These are phyloP conservation scores for Manihot esculenta DNA, from an alignment of 441 rosid genomes.

Conservation along the genomic window DNA sequence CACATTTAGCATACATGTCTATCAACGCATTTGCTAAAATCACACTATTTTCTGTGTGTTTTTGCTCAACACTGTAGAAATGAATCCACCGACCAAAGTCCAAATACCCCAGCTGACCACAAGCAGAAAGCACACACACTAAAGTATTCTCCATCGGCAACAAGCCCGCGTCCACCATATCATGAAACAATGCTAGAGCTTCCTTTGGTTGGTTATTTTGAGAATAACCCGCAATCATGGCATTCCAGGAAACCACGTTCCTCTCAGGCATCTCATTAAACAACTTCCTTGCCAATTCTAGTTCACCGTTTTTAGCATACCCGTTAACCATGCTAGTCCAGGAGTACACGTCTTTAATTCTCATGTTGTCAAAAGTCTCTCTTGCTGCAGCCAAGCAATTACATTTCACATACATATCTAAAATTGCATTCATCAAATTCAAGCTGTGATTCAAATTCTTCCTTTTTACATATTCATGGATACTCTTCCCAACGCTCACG, in stretches of 20 bases:
- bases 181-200: constrained; percentile 16
- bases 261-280: constrained; percentile 21
- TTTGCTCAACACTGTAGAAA: not conserved
- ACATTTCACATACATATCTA: constrained; percentile 23
- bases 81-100: constrained; percentile 20
- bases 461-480: constrained; percentile 7
- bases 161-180: constrained; percentile 9
- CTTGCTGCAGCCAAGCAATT: constrained; percentile 12
- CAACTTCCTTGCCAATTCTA: constrained; percentile 13
- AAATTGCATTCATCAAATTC: constrained; percentile 19
- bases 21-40: constrained; percentile 20
- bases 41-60: constrained; percentile 6
- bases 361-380: constrained; percentile 16
- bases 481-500: constrained; percentile 7
- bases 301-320: constrained; percentile 19
- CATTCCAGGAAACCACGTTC: constrained; percentile 22
- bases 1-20: constrained; percentile 24
- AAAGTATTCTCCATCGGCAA: constrained; percentile 20
- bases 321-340: constrained; percentile 24
- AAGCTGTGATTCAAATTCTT: not conserved
- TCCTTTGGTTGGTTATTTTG: constrained; percentile 19
- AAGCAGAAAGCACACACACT: constrained; percentile 21
- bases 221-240: constrained; percentile 25
- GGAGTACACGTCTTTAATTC: constrained; percentile 15
- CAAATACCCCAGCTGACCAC: constrained; percentile 17